phyloP scores from a whole-genome alignment of 352 stramenopile genomes.

The Pythium scleroteichum region DNA sequence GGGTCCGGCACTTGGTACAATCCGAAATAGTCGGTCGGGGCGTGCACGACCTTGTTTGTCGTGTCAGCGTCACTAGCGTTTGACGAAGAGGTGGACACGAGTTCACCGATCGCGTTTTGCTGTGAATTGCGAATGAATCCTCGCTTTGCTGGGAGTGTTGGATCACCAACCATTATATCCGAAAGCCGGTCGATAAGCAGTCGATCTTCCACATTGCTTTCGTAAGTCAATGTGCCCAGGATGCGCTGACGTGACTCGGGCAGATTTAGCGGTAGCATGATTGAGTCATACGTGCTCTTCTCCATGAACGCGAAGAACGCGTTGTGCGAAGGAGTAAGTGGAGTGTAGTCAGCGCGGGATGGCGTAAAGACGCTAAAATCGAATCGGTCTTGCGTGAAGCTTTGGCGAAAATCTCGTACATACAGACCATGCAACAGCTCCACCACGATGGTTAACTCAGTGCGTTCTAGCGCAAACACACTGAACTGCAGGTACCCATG shows the following conservation, averaged over 20 bases:
- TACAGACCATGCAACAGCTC: conserved; percentile 95
- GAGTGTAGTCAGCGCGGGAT: conserved; percentile 66
- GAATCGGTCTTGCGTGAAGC: conserved; percentile 76
- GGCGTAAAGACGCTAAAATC: conserved; percentile 91
- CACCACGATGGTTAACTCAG: conserved; percentile 89
- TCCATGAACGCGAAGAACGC: conserved; percentile 86
- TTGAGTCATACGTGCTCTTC: conserved; percentile 63
- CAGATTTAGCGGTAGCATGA: conserved; percentile 95
- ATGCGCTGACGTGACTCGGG: conserved; percentile 69
- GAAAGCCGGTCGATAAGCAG: conserved; percentile 91
- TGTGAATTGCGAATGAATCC: conserved; percentile 61
- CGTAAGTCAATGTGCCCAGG: conserved; percentile 47
- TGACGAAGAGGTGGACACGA: conserved; percentile 23
- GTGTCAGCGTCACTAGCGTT: conserved; percentile 17
- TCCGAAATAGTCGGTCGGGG: conserved; percentile 57
- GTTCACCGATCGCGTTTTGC: conserved; percentile 52
- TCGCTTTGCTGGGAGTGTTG: conserved; percentile 47
- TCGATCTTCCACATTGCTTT: conserved; percentile 72
- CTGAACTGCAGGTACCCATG: conserved; percentile 93
- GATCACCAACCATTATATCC: conserved; percentile 92
- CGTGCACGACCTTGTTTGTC: conserved; percentile 27
- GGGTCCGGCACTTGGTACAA: conserved; percentile 49
- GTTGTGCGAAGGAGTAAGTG: conserved; percentile 54
- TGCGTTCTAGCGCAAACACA: conserved; percentile 75
- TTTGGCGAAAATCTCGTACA: conserved; percentile 88